These are phyloP conservation scores for Diplodia scrobiculata DNA, from an alignment of 2,329 filamentous ascomycete species.

Conservation along the genomic window DNA sequence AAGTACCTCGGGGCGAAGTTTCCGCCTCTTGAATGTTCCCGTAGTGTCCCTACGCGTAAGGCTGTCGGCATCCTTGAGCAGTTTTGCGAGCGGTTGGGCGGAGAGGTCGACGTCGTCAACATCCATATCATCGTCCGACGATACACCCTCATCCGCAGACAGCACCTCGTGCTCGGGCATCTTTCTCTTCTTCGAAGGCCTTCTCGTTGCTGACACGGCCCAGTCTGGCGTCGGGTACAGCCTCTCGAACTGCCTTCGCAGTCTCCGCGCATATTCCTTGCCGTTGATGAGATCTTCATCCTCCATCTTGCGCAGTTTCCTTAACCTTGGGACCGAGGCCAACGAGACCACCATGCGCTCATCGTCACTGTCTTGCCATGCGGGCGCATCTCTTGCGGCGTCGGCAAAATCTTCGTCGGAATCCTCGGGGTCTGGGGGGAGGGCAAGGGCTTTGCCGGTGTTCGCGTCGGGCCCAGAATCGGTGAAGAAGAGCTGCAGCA, in stretches of 20 bases:
- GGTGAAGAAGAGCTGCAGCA: constrained; percentile 70
- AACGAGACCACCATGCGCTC: constrained; percentile 84
- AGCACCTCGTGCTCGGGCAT: constrained; percentile 46
- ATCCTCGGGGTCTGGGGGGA: constrained; percentile 46
- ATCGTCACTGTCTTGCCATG: constrained; percentile 96
- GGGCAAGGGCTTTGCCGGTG: constrained; percentile 46
- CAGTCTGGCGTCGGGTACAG: constrained; percentile 65
- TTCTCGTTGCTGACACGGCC: constrained; percentile 51
- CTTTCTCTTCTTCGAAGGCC: constrained; percentile 51
- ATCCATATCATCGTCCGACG: constrained; percentile 61
- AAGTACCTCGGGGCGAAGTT: constrained; percentile 81
- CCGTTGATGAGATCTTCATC: constrained; percentile 84
- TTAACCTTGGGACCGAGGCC: constrained; percentile 70
- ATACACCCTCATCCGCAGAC: constrained; percentile 54
- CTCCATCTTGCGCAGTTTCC: constrained; percentile 80
- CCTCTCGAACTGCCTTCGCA: constrained; percentile 71
- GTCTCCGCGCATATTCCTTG: constrained; percentile 76
- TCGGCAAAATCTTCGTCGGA: constrained; percentile 41
- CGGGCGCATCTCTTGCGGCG: constrained; percentile 54
- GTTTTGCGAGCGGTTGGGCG: constrained; percentile 73
- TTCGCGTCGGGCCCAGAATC: constrained; percentile 63
- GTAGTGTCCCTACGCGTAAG: constrained; percentile 59
- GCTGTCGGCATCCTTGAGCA: constrained; percentile 73
- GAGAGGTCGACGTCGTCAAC: constrained; percentile 56
- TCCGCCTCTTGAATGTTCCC: constrained; percentile 61